Conservation (phyloP, 495 filamentous ascomycete genomes). For the Penicillium verhagenii region DNA sequence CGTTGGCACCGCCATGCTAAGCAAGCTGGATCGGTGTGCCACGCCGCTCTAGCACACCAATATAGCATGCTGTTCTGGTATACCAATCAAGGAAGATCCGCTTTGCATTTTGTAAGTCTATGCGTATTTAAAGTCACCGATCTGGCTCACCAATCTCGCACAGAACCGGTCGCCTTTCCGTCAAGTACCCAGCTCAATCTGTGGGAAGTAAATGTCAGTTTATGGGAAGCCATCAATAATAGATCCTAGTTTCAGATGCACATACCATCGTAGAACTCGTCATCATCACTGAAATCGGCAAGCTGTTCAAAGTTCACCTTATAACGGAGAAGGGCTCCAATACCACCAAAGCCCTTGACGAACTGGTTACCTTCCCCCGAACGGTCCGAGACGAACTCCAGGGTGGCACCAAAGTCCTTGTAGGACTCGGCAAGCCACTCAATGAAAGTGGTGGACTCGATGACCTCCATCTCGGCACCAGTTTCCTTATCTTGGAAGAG, state of each 20-base stretch:
- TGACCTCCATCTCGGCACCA: conserved; percentile 92
- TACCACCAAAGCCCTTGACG: conserved; percentile 98
- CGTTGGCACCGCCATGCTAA: no score
- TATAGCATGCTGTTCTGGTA: no score
- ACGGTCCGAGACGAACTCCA: conserved; percentile 96
- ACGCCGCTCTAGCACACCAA: no score
- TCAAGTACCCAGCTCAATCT: no score
- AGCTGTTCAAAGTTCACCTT: conserved; percentile 99
- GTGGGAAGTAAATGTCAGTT: conserved; percentile 20
- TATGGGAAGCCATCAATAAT: not conserved
- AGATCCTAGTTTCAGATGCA: conserved; percentile 11
- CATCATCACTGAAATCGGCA: conserved; percentile 90
- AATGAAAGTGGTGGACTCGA: conserved; percentile 83
- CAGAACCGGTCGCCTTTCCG: no score
- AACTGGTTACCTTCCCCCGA: conserved; percentile 99
- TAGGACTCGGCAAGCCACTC: conserved; percentile 99
- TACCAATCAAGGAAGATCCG: no score
- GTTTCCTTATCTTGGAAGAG: conserved; percentile 93
- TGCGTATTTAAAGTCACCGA: no score
- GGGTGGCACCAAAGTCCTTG: conserved; percentile 92
- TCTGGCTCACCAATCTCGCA: no score
- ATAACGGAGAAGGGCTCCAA: conserved; percentile 95
- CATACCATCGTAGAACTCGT: conserved; percentile 96
- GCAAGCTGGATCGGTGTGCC: no score
- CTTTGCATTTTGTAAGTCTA: no score